Base-by-base conservation (phyloP, 2,329 filamentous ascomycete genomes). In the Aspergillus sp. region DNA sequence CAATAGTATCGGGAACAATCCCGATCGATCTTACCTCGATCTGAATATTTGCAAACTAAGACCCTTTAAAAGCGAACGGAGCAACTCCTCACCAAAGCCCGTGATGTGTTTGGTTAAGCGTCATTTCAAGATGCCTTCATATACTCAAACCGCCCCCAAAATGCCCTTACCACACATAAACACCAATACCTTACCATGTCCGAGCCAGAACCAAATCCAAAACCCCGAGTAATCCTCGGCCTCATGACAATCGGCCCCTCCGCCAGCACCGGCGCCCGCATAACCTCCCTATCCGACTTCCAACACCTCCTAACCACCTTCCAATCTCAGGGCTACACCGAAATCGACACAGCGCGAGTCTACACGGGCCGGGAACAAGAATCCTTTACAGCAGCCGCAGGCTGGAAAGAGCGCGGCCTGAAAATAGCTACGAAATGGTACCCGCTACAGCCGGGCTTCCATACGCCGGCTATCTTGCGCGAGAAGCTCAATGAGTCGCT, bases 401-500 rank as follows among this genome's bases (percentile, higher is more conserved):
- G 49, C 43, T 57, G 55, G 48, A 57, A 57, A 42, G 55, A 47
- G 42, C 55, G 55, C 12, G 48, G 42, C 22, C 18, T 57, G 7
- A 57, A 36, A 8, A 39, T 47, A n/a, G 55, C 55, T 3, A 57
- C 55, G 9, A 57, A 57, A 36, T 57, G 55, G 55, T 57, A 57
- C 22, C 55, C 48, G 6, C 20, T 48, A 17, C 32, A 57, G 24
- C 34, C 38, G 18, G 55, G 55, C 18, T 39, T 48, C 24, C 55
- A 57, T 36, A 53, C 48, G n/a, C 42, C 55, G 7, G 48, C 41
- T 17, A 20, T 42, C 22, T 8, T 57, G 9, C 41, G 50, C 15
- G 30, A 42, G 24, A 51, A 52, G 32, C 43, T 57, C 17, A 30
- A 57, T 17, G 43, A 48, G 41, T 57, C 55, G 12, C 18, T 57